These are phyloP conservation scores for Allium sativum DNA, from an alignment of 106 monocot genomes.

Conservation along the genomic window DNA sequence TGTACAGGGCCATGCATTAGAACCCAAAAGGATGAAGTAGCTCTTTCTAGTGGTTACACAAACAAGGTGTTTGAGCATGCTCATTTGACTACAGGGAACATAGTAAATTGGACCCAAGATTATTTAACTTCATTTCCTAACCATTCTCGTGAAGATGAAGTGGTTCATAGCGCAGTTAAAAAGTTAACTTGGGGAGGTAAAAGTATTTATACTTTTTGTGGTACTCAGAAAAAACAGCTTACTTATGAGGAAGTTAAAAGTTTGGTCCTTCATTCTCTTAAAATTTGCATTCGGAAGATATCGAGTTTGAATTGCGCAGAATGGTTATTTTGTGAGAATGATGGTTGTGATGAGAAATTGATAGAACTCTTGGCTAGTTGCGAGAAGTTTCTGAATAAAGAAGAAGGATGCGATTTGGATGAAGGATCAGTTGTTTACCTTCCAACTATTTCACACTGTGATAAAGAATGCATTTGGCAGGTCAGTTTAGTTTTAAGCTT, in stretches of 20 bases:
- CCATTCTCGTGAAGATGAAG: constrained; percentile 14
- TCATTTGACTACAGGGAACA: neutral
- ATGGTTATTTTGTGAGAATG: constrained; percentile 70
- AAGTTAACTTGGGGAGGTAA: constrained; percentile 28
- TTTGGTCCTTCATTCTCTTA: constrained; percentile 47
- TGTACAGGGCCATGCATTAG: neutral
- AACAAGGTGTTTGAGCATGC: neutral
- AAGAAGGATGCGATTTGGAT: neutral
- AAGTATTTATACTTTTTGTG: constrained; percentile 6
- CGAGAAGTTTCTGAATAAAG: constrained; percentile 25
- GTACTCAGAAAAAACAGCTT: constrained; percentile 17
- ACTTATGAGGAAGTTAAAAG: constrained; percentile 57
- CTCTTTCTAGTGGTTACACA: neutral
- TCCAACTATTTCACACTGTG: constrained; percentile 35
- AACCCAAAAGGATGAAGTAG: neutral
- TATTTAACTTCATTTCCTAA: neutral
- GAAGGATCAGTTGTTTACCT: constrained; percentile 7
- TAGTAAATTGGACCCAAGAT: constrained; percentile 1
- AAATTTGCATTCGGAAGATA: constrained; percentile 59
- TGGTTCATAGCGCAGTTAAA: neutral
- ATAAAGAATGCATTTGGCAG: constrained; percentile 69
- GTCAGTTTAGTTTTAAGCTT: constrained; percentile 62
- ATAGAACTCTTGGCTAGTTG: constrained; percentile 42
- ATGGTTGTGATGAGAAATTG: constrained; percentile 65
- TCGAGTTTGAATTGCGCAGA: constrained; percentile 69